Conservation (phyloP, 2,329 filamentous ascomycete species). For the Cryphonectria naterciae region DNA sequence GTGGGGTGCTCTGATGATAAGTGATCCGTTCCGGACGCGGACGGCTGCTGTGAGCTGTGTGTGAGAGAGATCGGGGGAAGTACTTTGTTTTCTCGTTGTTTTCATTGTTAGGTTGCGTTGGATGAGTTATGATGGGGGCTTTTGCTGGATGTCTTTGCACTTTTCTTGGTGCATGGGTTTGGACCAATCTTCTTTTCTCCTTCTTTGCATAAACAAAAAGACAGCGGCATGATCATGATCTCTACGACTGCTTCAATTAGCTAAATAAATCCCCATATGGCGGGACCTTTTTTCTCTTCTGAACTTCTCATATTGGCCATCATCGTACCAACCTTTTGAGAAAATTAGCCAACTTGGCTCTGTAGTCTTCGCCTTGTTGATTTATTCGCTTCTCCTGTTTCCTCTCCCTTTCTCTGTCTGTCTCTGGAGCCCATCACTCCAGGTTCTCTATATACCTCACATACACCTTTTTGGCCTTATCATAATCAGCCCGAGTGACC, state of each 20-base stretch:
- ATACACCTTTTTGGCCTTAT: not conserved
- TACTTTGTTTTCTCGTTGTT: not conserved
- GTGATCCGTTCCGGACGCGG: conserved; percentile 48
- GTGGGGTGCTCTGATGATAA: conserved; percentile 64
- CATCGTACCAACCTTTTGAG: not conserved
- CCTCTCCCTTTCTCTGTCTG: too few relatives aligned
- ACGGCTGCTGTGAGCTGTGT: conserved; percentile 48
- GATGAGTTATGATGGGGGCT: not conserved
- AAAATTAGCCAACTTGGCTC: too few relatives aligned
- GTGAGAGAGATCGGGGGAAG: not conserved
- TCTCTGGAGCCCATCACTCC: not conserved
- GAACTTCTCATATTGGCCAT: not conserved
- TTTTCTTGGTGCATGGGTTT: not conserved
- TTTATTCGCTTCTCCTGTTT: not conserved
- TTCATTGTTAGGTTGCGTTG: not conserved
- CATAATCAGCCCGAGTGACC: not conserved
- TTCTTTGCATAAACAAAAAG: not conserved
- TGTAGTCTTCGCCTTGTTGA: not conserved
- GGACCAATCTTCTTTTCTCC: not conserved
- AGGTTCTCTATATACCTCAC: not conserved
- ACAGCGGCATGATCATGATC: not conserved
- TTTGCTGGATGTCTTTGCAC: not conserved
- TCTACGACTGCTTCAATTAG: not conserved
- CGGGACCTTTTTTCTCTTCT: not conserved
- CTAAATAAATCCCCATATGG: not conserved